Evolutionary conservation across 495 filamentous ascomycete genomes (phyloP).

Genomic region (Talaromyces ruber): DNA sequence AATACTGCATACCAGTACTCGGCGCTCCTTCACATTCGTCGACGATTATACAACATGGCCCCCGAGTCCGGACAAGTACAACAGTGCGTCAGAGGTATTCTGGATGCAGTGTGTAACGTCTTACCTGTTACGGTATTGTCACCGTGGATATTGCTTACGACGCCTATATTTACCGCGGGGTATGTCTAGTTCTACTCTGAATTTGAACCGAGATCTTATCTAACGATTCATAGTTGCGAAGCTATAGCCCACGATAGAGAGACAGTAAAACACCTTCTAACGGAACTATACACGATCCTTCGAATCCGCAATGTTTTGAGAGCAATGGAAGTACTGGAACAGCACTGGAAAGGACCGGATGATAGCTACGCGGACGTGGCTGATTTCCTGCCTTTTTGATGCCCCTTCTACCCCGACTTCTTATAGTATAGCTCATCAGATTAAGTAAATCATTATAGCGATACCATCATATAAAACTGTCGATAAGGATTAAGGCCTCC

Average conservation of each 20-base stretch:
- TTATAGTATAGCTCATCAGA: no score
- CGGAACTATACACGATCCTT: conserved; percentile 8
- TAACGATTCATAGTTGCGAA: background rate
- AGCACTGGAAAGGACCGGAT: background rate
- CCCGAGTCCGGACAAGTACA: conserved; percentile 7
- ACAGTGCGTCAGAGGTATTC: conserved; percentile 8
- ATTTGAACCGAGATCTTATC: background rate
- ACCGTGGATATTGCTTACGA: conserved; percentile 13
- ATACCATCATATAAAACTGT: no score
- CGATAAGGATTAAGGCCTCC: no score
- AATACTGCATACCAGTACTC: conserved; percentile 11
- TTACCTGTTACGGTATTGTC: conserved; percentile 9
- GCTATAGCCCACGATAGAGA: background rate
- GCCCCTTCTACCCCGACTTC: no score
- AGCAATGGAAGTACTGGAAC: conserved; percentile 9
- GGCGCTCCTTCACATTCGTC: conserved; percentile 9
- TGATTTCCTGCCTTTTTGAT: background rate
- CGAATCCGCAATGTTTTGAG: conserved; percentile 12
- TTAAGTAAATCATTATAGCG: no score
- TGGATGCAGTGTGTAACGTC: conserved; percentile 9
- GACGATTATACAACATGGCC: conserved; percentile 2
- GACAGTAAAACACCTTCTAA: conserved; percentile 3
- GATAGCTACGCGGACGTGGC: background rate
- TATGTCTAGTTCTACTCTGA: background rate
- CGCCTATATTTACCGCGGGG: conserved; percentile 13